Percentiles rank a stretch among this genome's conserved stretches.
Conservation (phyloP, 2,329 filamentous ascomycete species). For the Aureobasidium sp. region DNA sequence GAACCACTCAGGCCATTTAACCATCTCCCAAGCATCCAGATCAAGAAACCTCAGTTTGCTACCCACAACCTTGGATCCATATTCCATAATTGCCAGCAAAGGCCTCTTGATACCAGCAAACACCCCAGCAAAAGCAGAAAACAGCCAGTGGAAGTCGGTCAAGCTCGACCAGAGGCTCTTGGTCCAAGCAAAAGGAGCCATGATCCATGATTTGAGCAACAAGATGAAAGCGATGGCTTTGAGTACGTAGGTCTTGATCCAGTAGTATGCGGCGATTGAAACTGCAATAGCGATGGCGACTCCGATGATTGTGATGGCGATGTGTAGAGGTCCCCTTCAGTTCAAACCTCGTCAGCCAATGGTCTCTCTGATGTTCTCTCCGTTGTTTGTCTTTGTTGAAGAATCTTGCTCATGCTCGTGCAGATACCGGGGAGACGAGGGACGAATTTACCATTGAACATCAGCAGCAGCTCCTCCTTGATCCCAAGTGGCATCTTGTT, state of each 20-base stretch:
- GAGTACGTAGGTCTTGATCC: conserved; percentile 6
- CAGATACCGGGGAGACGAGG: too few relatives aligned
- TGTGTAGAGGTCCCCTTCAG: not conserved
- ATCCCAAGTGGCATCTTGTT: not conserved
- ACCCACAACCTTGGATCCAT: not conserved
- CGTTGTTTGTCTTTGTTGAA: not conserved
- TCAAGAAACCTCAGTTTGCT: not conserved
- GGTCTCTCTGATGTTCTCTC: not conserved
- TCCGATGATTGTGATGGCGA: not conserved
- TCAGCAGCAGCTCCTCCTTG: not conserved
- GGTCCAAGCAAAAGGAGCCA: not conserved
- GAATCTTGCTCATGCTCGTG: too few relatives aligned
- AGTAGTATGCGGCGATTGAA: not conserved
- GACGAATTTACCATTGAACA: not conserved
- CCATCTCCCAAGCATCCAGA: not conserved
- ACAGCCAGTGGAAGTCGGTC: not conserved
- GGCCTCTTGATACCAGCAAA: not conserved
- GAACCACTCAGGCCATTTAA: not conserved
- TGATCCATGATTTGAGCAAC: not conserved
- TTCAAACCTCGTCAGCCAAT: not conserved
- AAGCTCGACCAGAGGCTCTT: not conserved
- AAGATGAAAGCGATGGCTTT: not conserved
- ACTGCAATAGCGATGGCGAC: not conserved
- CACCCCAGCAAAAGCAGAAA: not conserved
- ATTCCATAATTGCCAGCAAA: not conserved